phyloP scores from a whole-genome alignment of 257 asterid genomes.

The Schizonepeta tenuifolia region DNA sequence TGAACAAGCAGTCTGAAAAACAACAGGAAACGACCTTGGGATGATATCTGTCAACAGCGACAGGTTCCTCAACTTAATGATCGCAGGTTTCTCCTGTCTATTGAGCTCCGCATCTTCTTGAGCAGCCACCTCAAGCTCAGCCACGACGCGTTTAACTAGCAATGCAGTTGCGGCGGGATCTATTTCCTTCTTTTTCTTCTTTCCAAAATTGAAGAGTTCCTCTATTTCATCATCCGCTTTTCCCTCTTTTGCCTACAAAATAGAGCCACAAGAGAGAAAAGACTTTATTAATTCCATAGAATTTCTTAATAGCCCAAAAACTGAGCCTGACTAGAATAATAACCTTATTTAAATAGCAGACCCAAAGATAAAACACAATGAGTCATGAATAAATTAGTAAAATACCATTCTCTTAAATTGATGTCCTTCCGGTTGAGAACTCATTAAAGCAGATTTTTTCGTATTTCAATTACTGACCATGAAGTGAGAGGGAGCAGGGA shows the following conservation, averaged over 20 bases:
- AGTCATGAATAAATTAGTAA: background rate
- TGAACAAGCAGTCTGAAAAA: background rate
- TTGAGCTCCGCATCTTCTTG: conserved; percentile 94
- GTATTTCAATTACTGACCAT: background rate
- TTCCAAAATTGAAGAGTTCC: conserved; percentile 68
- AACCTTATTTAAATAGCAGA: background rate
- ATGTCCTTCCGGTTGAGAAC: background rate
- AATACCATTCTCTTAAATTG: conserved; percentile 2
- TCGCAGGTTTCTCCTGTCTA: conserved; percentile 81
- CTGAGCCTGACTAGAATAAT: background rate
- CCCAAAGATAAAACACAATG: background rate
- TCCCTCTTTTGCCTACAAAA: conserved; percentile 79
- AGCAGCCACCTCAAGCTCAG: conserved; percentile 83
- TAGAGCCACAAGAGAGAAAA: conserved; percentile 19
- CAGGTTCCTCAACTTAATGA: conserved; percentile 80
- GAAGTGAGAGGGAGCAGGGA: background rate
- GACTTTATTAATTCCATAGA: conserved; percentile 4
- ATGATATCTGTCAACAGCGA: conserved; percentile 88
- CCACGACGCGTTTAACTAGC: conserved; percentile 83
- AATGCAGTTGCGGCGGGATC: conserved; percentile 77
- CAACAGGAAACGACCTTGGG: conserved; percentile 56
- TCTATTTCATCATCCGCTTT: conserved; percentile 81
- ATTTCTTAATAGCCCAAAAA: background rate
- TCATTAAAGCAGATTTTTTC: background rate
- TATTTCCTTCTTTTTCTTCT: conserved; percentile 76